Conservation (phyloP, 208 protist species). For the Leishmania martiniquensis region DNA sequence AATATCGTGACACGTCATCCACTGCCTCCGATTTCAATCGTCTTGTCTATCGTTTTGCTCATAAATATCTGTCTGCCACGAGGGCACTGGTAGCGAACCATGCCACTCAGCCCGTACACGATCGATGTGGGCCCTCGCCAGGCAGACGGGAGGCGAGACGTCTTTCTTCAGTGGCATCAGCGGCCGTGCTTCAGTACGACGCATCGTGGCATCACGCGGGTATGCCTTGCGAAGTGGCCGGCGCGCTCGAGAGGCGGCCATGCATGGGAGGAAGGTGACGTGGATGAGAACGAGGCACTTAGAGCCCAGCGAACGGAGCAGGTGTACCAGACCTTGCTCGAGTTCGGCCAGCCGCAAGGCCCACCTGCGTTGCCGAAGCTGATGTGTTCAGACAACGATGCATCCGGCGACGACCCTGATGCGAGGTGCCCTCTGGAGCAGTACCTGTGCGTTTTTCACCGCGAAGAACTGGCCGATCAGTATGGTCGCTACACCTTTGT, state of each 20-base stretch:
- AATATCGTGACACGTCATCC: neutral
- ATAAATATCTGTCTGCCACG: neutral
- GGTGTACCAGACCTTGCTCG: conserved; percentile 22
- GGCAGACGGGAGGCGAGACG: conserved; percentile 54
- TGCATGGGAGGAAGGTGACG: neutral
- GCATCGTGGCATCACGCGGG: conserved; percentile 60
- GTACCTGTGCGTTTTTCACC: conserved; percentile 83
- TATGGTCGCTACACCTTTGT: conserved; percentile 56
- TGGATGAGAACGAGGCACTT: conserved; percentile 19
- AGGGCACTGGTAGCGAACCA: neutral
- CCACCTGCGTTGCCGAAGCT: neutral
- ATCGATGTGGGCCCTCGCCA: conserved; percentile 62
- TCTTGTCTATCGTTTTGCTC: neutral
- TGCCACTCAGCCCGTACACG: conserved; percentile 56
- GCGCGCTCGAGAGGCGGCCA: conserved; percentile 11
- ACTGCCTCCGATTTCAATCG: neutral
- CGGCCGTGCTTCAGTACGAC: conserved; percentile 57
- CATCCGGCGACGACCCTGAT: neutral
- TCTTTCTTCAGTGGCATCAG: conserved; percentile 58
- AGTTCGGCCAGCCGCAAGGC: neutral
- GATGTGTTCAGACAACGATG: neutral
- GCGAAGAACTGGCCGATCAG: conserved; percentile 65
- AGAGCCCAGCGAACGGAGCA: conserved; percentile 20
- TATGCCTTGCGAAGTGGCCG: conserved; percentile 63
- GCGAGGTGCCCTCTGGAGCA: conserved; percentile 23